Evolutionary conservation across 2,329 filamentous ascomycete genomes (phyloP).

Genomic region (Trichoderma citrinoviride): DNA sequence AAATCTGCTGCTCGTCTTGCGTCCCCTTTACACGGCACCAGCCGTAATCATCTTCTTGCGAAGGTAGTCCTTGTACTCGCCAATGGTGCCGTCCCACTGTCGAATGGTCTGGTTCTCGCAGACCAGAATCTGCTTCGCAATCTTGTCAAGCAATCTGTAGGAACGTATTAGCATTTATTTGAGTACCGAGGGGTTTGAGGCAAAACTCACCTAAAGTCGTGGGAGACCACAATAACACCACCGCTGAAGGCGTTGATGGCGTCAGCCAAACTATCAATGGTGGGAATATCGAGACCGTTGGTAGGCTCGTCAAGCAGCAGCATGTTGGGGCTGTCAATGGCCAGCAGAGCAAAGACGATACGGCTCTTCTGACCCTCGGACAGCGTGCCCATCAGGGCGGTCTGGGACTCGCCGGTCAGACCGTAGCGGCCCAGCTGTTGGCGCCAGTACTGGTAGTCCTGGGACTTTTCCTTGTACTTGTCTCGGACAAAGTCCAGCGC

Average conservation of each 20-base stretch:
- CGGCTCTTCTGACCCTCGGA: constrained; percentile 97
- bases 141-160: constrained; percentile 89
- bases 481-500: constrained; percentile 96
- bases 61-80: constrained; percentile 96
- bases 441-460: constrained; percentile 99
- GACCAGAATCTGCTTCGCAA: constrained; percentile 98
- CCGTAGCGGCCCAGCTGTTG: constrained; percentile 96
- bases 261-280: constrained; percentile 94
- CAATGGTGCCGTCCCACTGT: constrained; percentile 84
- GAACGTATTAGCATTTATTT: constrained; percentile 15
- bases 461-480: constrained; percentile 83
- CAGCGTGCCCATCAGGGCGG: constrained; percentile 93
- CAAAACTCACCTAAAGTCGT: constrained; percentile 87
- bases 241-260: constrained; percentile 95
- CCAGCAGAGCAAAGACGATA: constrained; percentile 95
- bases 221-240: constrained; percentile 95
- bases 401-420: constrained; percentile 89
- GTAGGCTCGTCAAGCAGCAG: constrained; percentile 96
- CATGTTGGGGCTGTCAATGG: constrained; percentile 97
- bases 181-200: not conserved
- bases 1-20: not conserved
- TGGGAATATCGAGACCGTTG: constrained; percentile 98
- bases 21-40: constrained; percentile 70
- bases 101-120: constrained; percentile 97
- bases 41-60: constrained; percentile 96